Conservation (phyloP, 108 stramenopile genomes). For the Cylindrotheca fusiformis region DNA sequence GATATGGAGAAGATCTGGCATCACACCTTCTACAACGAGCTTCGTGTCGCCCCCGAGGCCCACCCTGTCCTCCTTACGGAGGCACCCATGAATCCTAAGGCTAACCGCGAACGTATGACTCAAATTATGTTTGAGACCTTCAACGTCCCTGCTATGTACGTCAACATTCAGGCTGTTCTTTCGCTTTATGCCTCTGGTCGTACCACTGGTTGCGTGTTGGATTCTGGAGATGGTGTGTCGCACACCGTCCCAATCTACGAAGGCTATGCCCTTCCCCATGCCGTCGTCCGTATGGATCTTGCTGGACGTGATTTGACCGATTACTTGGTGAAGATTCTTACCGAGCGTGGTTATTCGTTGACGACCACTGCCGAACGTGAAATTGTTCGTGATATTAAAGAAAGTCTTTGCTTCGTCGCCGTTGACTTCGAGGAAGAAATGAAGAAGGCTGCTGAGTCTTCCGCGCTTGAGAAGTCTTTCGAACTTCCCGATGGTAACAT, state of each 20-base stretch:
- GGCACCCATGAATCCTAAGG: constrained; percentile 97
- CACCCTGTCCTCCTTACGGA: constrained; percentile 97
- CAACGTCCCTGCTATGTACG: constrained; percentile 98
- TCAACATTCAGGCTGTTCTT: constrained; percentile 95
- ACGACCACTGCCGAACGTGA: constrained; percentile 85
- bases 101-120: constrained; percentile 96
- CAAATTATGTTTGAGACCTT: constrained; percentile 99
- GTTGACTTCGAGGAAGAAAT: constrained; percentile 83
- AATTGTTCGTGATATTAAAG: constrained; percentile 85
- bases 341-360: constrained; percentile 81
- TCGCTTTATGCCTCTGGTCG: constrained; percentile 82
- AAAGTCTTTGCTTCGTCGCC: constrained; percentile 76
- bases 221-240: constrained; percentile 84
- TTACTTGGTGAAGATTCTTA: constrained; percentile 85
- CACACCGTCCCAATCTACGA: constrained; percentile 91
- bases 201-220: constrained; percentile 88
- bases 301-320: constrained; percentile 88
- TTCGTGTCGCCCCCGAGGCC: constrained; percentile 88
- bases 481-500: constrained; percentile 84
- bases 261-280: constrained; percentile 90
- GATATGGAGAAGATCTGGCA: constrained; percentile 95
- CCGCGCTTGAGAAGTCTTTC: constrained; percentile 79
- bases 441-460: constrained; percentile 80
- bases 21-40: constrained; percentile 92
- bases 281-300: constrained; percentile 80